Evolutionary conservation across 768 basidiomycete genomes (phyloP), one percentile per base, ranked within the genome.

Genomic region (Pulveroboletus sp.): DNA sequence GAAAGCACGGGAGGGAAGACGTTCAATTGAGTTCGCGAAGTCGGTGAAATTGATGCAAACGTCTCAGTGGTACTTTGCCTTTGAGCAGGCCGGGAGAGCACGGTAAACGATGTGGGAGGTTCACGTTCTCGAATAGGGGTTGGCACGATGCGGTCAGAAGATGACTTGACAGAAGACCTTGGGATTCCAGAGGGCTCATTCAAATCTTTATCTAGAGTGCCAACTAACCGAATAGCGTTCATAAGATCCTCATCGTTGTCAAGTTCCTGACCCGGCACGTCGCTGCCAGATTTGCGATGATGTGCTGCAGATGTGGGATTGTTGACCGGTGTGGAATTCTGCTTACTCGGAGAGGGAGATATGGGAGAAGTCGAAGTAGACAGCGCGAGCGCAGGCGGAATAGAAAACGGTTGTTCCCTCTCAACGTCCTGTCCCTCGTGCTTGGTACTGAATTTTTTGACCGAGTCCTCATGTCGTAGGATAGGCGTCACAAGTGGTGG

Each of bases 71-170:
- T 56, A 12, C 65, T 69, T 8, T 58, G 71, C 44, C 63, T 61
- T 27, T 78, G 62, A 42, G 73, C 69, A 18, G 82, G 82, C 18
- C 83, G 68, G 17, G 82, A 83, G 2, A 78, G 81, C 40, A 85
- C 83, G 51, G 78, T 79, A 58, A 85, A 85, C 26, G 81, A 71
- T 7, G 80, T 75, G 9, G 74, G 74, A 5, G 81, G 77, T 41
- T 76, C 68, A 30, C 80, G 74, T 58, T 76, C 71, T 54, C 77
- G 79, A 54, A 85, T 83, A 21, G 76, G 76, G 42, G 82, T 83
- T 8, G 83, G 83, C 17, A 78, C 57, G 15, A 69, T 68, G 32
- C 51, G 58, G 24, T 68, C 49, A 41, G 52, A 48, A 18, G 47
- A 44, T 27, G 44, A 26, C 28, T 38, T 53, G 26, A 32, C 37